phyloP scores from a whole-genome alignment of 495 filamentous ascomycete genomes.

The Pseudotulostoma volvatum region DNA sequence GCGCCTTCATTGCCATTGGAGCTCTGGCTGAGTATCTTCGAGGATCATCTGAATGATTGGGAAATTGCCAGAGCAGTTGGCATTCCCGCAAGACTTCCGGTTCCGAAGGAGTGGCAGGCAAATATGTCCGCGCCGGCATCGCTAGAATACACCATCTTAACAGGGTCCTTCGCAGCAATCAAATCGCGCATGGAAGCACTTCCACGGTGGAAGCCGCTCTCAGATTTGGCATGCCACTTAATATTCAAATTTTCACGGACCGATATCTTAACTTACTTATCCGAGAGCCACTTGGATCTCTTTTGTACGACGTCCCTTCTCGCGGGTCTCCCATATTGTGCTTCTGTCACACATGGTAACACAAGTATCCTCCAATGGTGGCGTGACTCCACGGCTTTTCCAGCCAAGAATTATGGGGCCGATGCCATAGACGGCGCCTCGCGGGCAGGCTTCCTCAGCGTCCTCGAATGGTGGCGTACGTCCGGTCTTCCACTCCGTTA shows the following conservation, averaged over 20 bases:
- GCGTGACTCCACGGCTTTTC: constrained; percentile 56
- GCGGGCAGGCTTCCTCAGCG: constrained; percentile 61
- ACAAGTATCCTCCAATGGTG: constrained; percentile 81
- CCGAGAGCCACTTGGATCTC: constrained; percentile 55
- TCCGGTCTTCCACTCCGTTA: constrained; percentile 70
- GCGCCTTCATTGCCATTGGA: constrained; percentile 49
- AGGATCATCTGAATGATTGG: constrained; percentile 68
- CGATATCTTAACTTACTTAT: constrained; percentile 65
- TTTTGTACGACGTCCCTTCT: constrained; percentile 71
- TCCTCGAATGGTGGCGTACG: constrained; percentile 81
- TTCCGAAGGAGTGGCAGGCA: constrained; percentile 57
- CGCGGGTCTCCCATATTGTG: constrained; percentile 68
- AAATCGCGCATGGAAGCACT: constrained; percentile 51
- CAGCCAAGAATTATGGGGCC: constrained; percentile 58
- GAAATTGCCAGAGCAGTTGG: constrained; percentile 68
- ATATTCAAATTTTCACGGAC: constrained; percentile 81
- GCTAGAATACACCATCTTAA: constrained; percentile 70
- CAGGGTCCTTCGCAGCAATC: constrained; percentile 47
- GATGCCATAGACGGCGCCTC: constrained; percentile 82
- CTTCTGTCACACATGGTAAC: constrained; percentile 71
- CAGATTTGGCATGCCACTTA: constrained; percentile 65
- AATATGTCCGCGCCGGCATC: constrained; percentile 36
- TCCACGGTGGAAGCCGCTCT: constrained; percentile 53
- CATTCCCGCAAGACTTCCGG: constrained; percentile 56
- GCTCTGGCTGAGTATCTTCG: constrained; percentile 76